A percentile compares a stretch with the other conserved stretches of the same genome.
phyloP scores from a whole-genome alignment of 768 basidiomycete species.

The Floccularia luteovirens region DNA sequence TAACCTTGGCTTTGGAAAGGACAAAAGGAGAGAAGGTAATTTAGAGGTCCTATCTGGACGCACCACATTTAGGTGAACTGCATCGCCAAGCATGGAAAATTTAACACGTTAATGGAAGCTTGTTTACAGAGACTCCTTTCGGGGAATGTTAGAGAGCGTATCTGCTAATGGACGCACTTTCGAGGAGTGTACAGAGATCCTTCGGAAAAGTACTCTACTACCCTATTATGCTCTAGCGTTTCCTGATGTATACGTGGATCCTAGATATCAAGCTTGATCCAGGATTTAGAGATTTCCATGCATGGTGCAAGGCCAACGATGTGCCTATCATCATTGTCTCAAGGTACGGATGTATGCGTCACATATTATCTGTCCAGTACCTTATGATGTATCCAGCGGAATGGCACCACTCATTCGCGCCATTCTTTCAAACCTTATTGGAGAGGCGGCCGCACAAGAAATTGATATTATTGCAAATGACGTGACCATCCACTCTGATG shows the following conservation, averaged over 20 bases:
- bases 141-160: slow-evolving; percentile 79
- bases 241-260: not conserved
- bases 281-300: slow-evolving; percentile 84
- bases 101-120: not conserved
- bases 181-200: slow-evolving; percentile 74
- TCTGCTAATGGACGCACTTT: slow-evolving; percentile 68
- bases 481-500: slow-evolving; percentile 55
- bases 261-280: slow-evolving; percentile 80
- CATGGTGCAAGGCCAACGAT: slow-evolving; percentile 72
- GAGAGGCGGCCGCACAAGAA: slow-evolving; percentile 57
- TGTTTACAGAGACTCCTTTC: slow-evolving; percentile 70
- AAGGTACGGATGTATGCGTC: slow-evolving; percentile 35
- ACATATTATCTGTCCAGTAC: not conserved
- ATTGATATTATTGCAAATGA: slow-evolving; percentile 96
- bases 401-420: slow-evolving; percentile 94
- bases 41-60: slow-evolving; percentile 60
- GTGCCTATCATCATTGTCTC: slow-evolving; percentile 93
- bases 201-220: slow-evolving; percentile 51
- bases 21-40: slow-evolving; percentile 68
- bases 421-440: slow-evolving; percentile 77
- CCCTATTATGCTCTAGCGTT: too few relatives aligned
- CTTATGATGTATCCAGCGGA: too few relatives aligned
- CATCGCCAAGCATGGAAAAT: not conserved
- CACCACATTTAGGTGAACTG: slow-evolving; percentile 57
- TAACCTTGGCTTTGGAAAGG: slow-evolving; percentile 78